Evolutionary conservation across 2,329 filamentous ascomycete species (phyloP).

Genomic region (Chaetothyriales sp.): DNA sequence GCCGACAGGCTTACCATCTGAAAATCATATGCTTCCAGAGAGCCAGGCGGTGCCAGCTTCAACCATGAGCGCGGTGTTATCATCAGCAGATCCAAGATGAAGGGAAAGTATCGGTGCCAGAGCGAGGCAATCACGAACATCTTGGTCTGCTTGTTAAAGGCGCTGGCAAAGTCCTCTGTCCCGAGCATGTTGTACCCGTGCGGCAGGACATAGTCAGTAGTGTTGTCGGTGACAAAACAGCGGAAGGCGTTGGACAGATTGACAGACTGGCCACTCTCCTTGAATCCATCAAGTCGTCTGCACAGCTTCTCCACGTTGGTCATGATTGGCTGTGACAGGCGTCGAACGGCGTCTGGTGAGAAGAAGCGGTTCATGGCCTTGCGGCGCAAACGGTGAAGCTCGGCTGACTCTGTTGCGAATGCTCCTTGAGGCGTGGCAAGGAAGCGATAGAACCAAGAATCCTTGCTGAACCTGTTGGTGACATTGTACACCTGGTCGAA

Average conservation of each 20-base stretch:
- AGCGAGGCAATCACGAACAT: conserved; percentile 12
- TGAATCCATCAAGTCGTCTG: conserved; percentile 9
- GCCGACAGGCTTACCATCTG: conserved; percentile 7
- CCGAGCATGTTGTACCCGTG: conserved; percentile 12
- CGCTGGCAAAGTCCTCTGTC: conserved; percentile 13
- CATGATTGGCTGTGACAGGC: not conserved
- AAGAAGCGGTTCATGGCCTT: conserved; percentile 25
- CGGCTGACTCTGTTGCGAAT: conserved; percentile 21
- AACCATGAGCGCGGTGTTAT: conserved; percentile 11
- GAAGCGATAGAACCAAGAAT: conserved; percentile 15
- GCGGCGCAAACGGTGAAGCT: conserved; percentile 21
- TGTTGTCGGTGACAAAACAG: conserved; percentile 15
- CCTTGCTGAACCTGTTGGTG: conserved; percentile 12
- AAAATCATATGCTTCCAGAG: conserved; percentile 9
- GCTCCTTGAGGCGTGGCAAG: conserved; percentile 18
- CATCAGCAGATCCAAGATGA: conserved; percentile 14
- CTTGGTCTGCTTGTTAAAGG: conserved; percentile 11
- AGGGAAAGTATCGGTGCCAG: conserved; percentile 14
- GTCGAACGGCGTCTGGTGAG: conserved; percentile 14
- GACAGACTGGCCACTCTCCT: conserved; percentile 9
- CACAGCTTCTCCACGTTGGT: conserved; percentile 13
- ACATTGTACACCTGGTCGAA: conserved; percentile 15
- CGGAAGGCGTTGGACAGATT: conserved; percentile 14
- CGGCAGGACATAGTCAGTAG: conserved; percentile 15
- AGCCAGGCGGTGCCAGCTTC: not conserved